Evolutionary conservation across 176 grass and related monocot species (phyloP), one percentile per base, ranked within the genome.

Genomic region (Lolium perenne): DNA sequence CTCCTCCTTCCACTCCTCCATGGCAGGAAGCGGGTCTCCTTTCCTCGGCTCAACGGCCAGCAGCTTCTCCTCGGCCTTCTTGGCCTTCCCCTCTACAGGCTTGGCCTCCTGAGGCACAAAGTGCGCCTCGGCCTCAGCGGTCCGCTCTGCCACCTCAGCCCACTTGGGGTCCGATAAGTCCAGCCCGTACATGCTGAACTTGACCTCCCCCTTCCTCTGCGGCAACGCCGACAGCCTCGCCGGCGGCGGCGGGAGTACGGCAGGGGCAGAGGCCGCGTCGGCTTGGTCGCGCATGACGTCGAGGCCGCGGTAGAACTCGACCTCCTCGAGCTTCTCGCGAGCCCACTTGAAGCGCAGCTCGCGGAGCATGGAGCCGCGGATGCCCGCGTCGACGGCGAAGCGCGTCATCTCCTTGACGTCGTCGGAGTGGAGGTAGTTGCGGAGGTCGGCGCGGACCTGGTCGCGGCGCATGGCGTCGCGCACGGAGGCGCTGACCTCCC

Each of bases 301-400:
- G 35, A 98, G 88, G 57, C 83, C 56, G 14, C 84, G 76, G 81
- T 95, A 98, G 88, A 94, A 98, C 58, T 95, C 86, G 62, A 94
- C 92, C 87, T 98, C 96, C 17, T 95, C 93, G 6, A 91, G 86
- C 84, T 98, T 98, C 32, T 95, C 93, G 57, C 93, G 88, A 10
- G 96, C 93, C 96, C 96, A 98, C 79, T 98, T 98, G 86, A 98
- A 98, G 18, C 93, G 96, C 50, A 98, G 86, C 86, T 98, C 96
- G 38, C 96, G 87, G 43, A 98, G 96, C 82, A 94, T 88, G 49
- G 92, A 59, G 10, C 96, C 96, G 23, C 88, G 87, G 77, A 98
- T 84, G 81, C 96, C 96, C 0, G 95, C 88, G 38, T 98, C 96
- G 14, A 66, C 88, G 15, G 96, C 93, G 60, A 98, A 98, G 25